A percentile compares a stretch with the other conserved stretches of the same genome.
phyloP scores from a whole-genome alignment of 306 rosid species.

The Luffa aegyptiaca region DNA sequence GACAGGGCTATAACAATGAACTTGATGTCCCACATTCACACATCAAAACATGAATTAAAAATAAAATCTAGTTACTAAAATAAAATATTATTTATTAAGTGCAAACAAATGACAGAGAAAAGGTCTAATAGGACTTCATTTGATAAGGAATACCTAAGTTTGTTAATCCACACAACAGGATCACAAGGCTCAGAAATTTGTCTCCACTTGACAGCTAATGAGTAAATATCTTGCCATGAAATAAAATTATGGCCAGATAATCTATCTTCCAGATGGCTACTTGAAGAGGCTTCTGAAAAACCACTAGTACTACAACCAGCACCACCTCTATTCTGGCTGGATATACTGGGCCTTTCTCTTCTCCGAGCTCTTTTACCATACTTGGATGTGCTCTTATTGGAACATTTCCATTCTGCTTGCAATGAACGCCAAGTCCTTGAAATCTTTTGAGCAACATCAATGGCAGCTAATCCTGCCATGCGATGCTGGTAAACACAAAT shows the following conservation, averaged over 20 bases:
- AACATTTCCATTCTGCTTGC: constrained; percentile 62
- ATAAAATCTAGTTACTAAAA: not conserved
- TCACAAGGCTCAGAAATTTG: constrained; percentile 94
- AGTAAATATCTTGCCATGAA: constrained; percentile 74
- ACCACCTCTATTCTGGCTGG: constrained; percentile 94
- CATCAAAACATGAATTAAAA: not conserved
- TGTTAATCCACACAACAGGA: constrained; percentile 90
- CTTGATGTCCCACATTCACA: not conserved
- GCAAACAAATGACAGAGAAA: not conserved
- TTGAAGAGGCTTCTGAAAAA: constrained; percentile 41
- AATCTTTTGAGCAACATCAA: constrained; percentile 94
- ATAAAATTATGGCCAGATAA: constrained; percentile 42
- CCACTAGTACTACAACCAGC: constrained; percentile 91
- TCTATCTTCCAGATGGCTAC: constrained; percentile 48
- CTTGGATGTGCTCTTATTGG: constrained; percentile 61
- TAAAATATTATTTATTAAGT: not conserved
- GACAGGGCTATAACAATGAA: not conserved
- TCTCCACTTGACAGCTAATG: constrained; percentile 84
- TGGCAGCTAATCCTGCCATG: constrained; percentile 93
- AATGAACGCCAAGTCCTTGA: constrained; percentile 88
- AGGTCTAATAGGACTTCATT: not conserved
- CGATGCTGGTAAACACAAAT: constrained; percentile 69
- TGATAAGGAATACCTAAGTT: constrained; percentile 54
- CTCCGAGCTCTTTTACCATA: constrained; percentile 64
- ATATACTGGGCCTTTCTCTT: constrained; percentile 66